Base-by-base conservation (phyloP, 1,284 basidiomycete species). In the Ustilago hordei region DNA sequence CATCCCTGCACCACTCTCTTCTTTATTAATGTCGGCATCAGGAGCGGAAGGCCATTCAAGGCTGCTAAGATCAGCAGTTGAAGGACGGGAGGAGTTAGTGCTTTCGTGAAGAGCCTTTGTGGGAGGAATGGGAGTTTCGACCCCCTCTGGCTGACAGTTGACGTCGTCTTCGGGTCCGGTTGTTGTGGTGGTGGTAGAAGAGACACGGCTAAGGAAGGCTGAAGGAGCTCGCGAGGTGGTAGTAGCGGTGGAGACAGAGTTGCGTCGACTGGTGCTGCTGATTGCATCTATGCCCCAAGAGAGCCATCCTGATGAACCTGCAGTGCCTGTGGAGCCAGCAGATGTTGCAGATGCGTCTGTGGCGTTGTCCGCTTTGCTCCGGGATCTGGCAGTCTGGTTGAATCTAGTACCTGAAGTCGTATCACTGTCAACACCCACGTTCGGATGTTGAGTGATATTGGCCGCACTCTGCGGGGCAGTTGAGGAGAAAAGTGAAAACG, bases 401-500 rank as follows among this genome's bases (percentile, higher is more conserved):
- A 12, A 8, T 9, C 9, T 5, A 13, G 36, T 12, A 35, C 23
- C 57, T 17, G 13, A 41, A 15, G 45, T 17, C 0, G 32, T 28
- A 8, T 13, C 4, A 19, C 23, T 13, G 11, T 23, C n/a, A 32
- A 15, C 5, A 8, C 45, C 3, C 34, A 11, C 57, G 31, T 34
- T 36, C 43, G 9, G 57, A 48, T 4, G 56, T 38, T 13, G 56
- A 34, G 23, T 28, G 23, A 28, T 28, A 35, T n/a, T 19, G 8
- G 41, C 34, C 3, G 34, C 52, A 52, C 35, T 52, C 5, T 32
- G 45, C n/a, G 31, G 28, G 17, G 58, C 52, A 11, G 36, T 55
- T 19, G 65, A 56, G 4, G 65, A 67, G 23, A 71, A 71, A 19
- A 71, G 55, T 28, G 69, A 71, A 19, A 71, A 65, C 3, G 69